These are phyloP conservation scores for Phycomyces nitens DNA, from an alignment of 192 early-diverging fungal species.

Conservation along the genomic window DNA sequence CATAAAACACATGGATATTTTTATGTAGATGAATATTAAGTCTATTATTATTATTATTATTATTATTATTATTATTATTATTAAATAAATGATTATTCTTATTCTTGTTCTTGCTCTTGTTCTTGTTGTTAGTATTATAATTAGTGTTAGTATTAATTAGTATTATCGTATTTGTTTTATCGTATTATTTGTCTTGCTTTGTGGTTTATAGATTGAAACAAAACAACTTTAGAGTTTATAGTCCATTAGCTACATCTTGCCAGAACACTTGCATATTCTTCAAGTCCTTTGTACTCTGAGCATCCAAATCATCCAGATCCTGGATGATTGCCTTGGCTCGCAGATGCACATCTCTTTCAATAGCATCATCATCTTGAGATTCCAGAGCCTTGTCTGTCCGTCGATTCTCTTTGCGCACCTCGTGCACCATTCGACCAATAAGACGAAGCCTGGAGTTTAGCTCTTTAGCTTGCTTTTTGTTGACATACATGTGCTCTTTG, in stretches of 20 bases:
- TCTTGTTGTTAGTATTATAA: no score
- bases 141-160: no score
- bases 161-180: no score
- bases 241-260: slow-evolving; percentile 17
- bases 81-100: no score
- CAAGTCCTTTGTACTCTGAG: no score
- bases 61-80: no score
- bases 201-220: neutral
- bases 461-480: slow-evolving; percentile 25
- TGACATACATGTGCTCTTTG: slow-evolving; percentile 30
- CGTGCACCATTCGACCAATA: slow-evolving; percentile 26
- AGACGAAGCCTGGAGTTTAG: slow-evolving; percentile 8
- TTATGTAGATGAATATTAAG: no score
- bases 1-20: no score
- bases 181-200: no score
- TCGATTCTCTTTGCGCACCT: slow-evolving; percentile 20
- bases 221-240: neutral
- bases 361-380: slow-evolving; percentile 7
- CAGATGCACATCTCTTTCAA: slow-evolving; percentile 14
- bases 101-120: no score
- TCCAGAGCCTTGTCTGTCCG: slow-evolving; percentile 6
- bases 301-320: slow-evolving; percentile 26
- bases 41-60: no score
- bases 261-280: neutral
- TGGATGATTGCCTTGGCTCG: slow-evolving; percentile 27